Percentiles rank a stretch among this genome's conserved stretches.
Conservation (phyloP, 164 flowering plant species). For the Protea cynaroides region DNA sequence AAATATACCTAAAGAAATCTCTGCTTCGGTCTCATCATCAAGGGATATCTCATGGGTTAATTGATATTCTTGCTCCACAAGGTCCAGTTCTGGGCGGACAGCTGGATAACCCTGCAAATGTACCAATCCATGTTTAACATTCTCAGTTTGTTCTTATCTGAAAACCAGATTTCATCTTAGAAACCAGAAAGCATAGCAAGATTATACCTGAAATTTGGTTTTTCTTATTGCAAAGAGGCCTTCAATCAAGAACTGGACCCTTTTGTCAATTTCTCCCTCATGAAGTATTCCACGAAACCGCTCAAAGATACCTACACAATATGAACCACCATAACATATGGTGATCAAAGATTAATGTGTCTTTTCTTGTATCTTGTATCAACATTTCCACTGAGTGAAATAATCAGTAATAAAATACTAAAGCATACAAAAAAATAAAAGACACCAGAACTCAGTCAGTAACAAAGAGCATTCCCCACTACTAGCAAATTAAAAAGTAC, state of each 20-base stretch:
- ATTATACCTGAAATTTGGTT: slow-evolving; percentile 83
- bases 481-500: no score
- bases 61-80: slow-evolving; percentile 91
- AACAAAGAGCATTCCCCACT: no score
- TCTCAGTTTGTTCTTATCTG: background rate
- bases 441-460: no score
- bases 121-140: background rate
- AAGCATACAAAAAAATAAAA: no score
- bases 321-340: background rate
- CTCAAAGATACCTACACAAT: slow-evolving; percentile 71
- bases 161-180: no score
- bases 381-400: no score
- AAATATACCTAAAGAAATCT: slow-evolving; percentile 61
- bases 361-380: no score
- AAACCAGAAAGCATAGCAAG: background rate
- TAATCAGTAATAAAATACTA: no score
- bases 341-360: no score
- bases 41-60: slow-evolving; percentile 85
- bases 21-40: slow-evolving; percentile 68
- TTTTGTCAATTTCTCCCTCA: slow-evolving; percentile 93
- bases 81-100: slow-evolving; percentile 88
- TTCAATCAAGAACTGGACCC: slow-evolving; percentile 94
- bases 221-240: slow-evolving; percentile 92
- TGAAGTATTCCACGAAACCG: slow-evolving; percentile 96
- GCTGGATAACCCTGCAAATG: slow-evolving; percentile 73